Percentiles rank a stretch among this genome's conserved stretches.
phyloP scores from a whole-genome alignment of 2,329 filamentous ascomycete genomes.

The Fusarium neocosmosporiellum region DNA sequence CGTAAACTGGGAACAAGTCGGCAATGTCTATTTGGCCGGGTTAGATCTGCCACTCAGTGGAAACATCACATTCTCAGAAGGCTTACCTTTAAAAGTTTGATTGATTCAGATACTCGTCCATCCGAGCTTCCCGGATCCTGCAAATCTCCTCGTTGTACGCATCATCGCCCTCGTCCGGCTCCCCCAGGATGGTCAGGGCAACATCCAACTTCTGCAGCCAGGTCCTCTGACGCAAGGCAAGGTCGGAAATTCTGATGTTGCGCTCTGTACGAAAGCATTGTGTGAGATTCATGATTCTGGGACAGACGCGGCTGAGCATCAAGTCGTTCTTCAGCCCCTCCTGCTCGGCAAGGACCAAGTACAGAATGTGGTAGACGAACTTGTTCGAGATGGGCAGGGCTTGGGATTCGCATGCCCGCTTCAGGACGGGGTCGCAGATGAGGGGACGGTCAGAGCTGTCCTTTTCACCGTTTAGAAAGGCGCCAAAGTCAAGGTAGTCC shows the following conservation, averaged over 20 bases:
- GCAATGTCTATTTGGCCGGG: background rate
- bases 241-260: background rate
- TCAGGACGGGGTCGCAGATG: background rate
- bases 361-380: background rate
- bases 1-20: background rate
- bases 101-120: background rate
- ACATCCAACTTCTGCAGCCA: background rate
- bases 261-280: too few species aligned
- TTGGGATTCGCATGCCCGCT: background rate
- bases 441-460: background rate
- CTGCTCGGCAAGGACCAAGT: background rate
- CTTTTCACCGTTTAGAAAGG: background rate
- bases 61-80: background rate
- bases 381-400: background rate
- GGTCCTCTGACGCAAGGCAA: background rate
- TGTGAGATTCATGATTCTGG: too few species aligned
- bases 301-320: too few species aligned
- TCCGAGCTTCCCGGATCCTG: background rate
- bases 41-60: background rate
- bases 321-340: too few species aligned
- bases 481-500: background rate
- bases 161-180: background rate
- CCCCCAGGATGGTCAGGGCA: background rate
- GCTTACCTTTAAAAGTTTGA: background rate
- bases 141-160: background rate